Conservation (phyloP, 352 stramenopile genomes). For the Peronosclerospora sorghi region DNA sequence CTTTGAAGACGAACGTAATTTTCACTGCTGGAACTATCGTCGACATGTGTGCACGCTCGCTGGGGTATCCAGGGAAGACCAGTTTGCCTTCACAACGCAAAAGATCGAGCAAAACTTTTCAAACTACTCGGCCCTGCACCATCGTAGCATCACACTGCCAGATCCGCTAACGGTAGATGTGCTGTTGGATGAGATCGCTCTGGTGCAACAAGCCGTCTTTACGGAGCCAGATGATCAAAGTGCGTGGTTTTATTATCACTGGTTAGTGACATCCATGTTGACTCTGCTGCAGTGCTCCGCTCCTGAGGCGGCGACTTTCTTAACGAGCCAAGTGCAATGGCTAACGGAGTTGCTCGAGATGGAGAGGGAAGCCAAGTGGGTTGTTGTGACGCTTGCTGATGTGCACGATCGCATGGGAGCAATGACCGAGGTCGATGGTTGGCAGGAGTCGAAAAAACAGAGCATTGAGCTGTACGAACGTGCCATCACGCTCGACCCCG, state of each 20-base stretch:
- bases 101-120: conserved; percentile 98
- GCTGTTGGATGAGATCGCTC: conserved; percentile 61
- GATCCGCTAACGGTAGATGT: conserved; percentile 37
- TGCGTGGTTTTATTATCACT: conserved; percentile 97
- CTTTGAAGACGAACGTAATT: conserved; percentile 98
- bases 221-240: conserved; percentile 98
- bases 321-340: conserved; percentile 67
- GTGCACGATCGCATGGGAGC: conserved; percentile 26
- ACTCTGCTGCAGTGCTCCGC: conserved; percentile 34
- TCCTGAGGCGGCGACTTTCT: conserved; percentile 31
- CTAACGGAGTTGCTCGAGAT: conserved; percentile 77
- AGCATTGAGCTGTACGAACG: conserved; percentile 40
- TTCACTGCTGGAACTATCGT: conserved; percentile 99
- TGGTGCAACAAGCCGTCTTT: conserved; percentile 94
- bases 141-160: conserved; percentile 45
- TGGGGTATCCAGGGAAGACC: conserved; percentile 39
- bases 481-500: conserved; percentile 35
- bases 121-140: conserved; percentile 92
- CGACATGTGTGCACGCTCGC: conserved; percentile 56
- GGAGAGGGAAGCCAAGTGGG: conserved; percentile 64
- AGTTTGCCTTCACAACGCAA: conserved; percentile 90
- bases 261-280: conserved; percentile 82
- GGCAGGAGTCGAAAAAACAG: conserved; percentile 25
- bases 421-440: conserved; percentile 12
- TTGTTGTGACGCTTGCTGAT: conserved; percentile 52